Evolutionary conservation across 768 basidiomycete species (phyloP), one percentile per base, ranked within the genome.

Genomic region (Rhodotorula babjevae): DNA sequence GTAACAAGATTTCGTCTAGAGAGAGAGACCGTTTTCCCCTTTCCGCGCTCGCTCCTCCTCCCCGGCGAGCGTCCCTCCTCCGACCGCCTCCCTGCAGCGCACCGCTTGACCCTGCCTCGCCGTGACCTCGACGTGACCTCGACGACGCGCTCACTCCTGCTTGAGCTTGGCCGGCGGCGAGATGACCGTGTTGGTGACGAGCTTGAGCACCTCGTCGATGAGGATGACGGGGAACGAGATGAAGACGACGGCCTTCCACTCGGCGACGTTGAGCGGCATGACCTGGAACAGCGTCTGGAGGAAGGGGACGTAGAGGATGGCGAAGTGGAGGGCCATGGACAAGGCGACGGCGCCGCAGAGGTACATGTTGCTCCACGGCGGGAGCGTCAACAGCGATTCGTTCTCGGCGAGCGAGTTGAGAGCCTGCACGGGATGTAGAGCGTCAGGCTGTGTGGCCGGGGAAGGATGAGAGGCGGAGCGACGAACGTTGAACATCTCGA

Each of bases 291-390:
- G 85, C 88, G 82, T 76, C 36, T 91, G 90, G 82, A 99, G 93
- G 88, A 96, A 92, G 8, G 95, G 94, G 49, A 96, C 91, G 81
- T 99, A 99, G 73, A 99, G 85, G 78, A 98, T 97, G 84, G 89
- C 90, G 78, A 96, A 87, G 81, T 98, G 95, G 42, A 98, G 83
- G 3, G 82, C 87, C 94, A 98, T 97, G 81, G 92, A 94, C 65
- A 99, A 82, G 25, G 88, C 81, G 79, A 97, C 91, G 44, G 93
- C 92, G 27, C 82, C 92, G 53, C 95, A 91, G 27, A 98, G 87
- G 85, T 89, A 97, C 69, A 87, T 88, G 81, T 99, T 99, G 82
- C 88, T 89, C 95, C 95, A 99, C 33, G 96, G 81, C 6, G 95
- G 95, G 57, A 99, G 83, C 46, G 86, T 85, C 63, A 99, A 82